Evolutionary conservation across 768 basidiomycete genomes (phyloP).

Genomic region (Lentinula raphanica): DNA sequence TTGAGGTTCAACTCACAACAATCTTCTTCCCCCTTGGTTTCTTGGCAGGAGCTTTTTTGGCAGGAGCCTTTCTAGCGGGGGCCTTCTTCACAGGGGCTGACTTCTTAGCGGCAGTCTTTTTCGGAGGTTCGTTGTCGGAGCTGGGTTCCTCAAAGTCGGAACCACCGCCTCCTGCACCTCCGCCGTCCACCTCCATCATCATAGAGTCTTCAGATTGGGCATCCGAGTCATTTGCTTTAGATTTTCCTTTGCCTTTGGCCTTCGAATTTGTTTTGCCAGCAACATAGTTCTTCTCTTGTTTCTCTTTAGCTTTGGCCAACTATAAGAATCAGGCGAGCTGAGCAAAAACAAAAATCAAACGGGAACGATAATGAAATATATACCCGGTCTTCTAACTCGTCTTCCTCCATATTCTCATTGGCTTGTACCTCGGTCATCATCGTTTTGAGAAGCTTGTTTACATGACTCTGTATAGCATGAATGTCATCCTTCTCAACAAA

Average conservation of each 20-base stretch:
- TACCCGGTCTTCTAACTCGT: constrained; percentile 70
- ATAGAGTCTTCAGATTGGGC: constrained; percentile 59
- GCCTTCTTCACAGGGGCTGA: constrained; percentile 20
- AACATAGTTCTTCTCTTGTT: constrained; percentile 58
- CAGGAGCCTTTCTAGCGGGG: constrained; percentile 18
- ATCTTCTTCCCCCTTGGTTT: constrained; percentile 46
- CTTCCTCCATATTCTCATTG: constrained; percentile 49
- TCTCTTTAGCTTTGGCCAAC: constrained; percentile 67
- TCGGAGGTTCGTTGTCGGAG: constrained; percentile 39
- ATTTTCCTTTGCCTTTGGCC: constrained; percentile 51
- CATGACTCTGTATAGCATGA: constrained; percentile 84
- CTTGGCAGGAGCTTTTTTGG: constrained; percentile 38
- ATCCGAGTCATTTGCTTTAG: constrained; percentile 50
- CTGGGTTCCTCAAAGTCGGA: constrained; percentile 47
- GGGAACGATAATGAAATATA: constrained; percentile 14
- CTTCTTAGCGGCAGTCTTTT: constrained; percentile 29
- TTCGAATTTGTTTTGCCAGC: constrained; percentile 39
- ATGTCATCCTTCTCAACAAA: constrained; percentile 98
- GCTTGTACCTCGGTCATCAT: constrained; percentile 66
- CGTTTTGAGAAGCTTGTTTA: constrained; percentile 48
- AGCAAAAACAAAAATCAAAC: not conserved
- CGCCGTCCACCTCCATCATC: constrained; percentile 65
- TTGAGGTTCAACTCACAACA: constrained; percentile 17
- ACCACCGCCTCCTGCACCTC: constrained; percentile 39
- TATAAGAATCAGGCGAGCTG: constrained; percentile 23